Base-by-base conservation (phyloP, 2,329 filamentous ascomycete genomes). In the Aspergillus luchuensis region DNA sequence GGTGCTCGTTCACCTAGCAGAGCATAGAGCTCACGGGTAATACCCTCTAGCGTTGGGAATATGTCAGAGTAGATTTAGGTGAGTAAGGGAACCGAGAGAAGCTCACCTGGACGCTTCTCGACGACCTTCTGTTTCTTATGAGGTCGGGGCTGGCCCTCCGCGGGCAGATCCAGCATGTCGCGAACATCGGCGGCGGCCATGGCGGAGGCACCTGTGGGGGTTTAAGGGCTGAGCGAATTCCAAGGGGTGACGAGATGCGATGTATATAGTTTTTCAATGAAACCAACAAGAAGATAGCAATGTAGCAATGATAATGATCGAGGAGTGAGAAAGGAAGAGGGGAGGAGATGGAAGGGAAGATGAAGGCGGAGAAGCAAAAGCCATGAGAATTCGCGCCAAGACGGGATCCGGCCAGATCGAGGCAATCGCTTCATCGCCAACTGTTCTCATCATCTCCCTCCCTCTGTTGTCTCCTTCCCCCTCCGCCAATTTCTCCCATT, bases 101-200 rank as follows among this genome's bases (percentile, higher is more conserved):
- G 77, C 81, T 59, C 71, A 85, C 83, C 81, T 69, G 82, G 81
- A 68, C 81, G 77, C 66, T 88, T 85, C 50, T 84, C 85, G 15
- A 84, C 80, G 6, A 85, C 80, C 74, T 90, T 92, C 69, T 89
- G 87, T 74, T 94, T 93, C 80, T 95, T 96, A 47, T 85, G 79
- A 43, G 88, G 86, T 64, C 89, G 75, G 61, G 80, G 79, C 61
- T 79, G 76, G 67, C 87, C 88, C 68, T 87, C 81, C 53, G 79
- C 80, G 67, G 89, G 89, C 74, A 96, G 82, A 76, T 93, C 91
- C 72, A 96, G 87, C 73, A 96, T 91, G 76, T 96, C 92, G 80
- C 91, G 91, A 69, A 96, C 87, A 82, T 96, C 92, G 75, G 88
- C 85, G 64, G 89, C 89, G 63, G 89, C 84, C 88, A 57, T 49